These are phyloP conservation scores for Acarospora socialis DNA, from an alignment of 2,329 filamentous ascomycete genomes.

Conservation along the genomic window DNA sequence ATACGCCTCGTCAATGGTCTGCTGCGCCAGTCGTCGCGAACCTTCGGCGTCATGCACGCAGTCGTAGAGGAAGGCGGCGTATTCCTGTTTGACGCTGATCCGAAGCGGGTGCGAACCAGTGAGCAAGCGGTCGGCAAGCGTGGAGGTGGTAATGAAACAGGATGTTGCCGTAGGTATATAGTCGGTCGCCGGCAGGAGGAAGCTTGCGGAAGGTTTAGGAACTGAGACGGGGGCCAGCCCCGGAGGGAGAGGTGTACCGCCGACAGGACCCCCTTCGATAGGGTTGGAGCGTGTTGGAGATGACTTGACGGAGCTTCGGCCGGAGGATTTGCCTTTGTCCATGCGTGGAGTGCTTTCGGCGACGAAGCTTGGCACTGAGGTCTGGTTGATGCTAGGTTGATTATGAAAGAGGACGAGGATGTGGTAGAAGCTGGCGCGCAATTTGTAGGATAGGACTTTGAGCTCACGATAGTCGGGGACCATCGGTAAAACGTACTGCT, in stretches of 20 bases:
- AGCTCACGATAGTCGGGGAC: slow-evolving; percentile 62
- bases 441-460: slow-evolving; percentile 79
- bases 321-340: slow-evolving; percentile 18
- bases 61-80: slow-evolving; percentile 84
- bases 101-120: slow-evolving; percentile 83
- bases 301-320: slow-evolving; percentile 10
- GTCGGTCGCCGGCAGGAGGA: slow-evolving; percentile 64
- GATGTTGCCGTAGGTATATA: slow-evolving; percentile 71
- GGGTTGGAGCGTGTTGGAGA: slow-evolving; percentile 10
- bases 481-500: slow-evolving; percentile 74
- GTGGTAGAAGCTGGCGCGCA: slow-evolving; percentile 89
- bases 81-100: slow-evolving; percentile 81
- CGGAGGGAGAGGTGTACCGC: slow-evolving; percentile 16
- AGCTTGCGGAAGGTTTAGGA: slow-evolving; percentile 43
- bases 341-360: slow-evolving; percentile 18
- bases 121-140: slow-evolving; percentile 59
- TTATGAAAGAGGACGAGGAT: slow-evolving; percentile 96
- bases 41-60: slow-evolving; percentile 70
- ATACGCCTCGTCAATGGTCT: slow-evolving; percentile 81
- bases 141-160: slow-evolving; percentile 65
- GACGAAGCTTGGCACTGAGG: slow-evolving; percentile 34
- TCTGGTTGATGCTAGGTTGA: slow-evolving; percentile 57
- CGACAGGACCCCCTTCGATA: slow-evolving; percentile 10
- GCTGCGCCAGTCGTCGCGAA: slow-evolving; percentile 62
- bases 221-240: slow-evolving; percentile 26